A percentile compares a stretch with the other conserved stretches of the same genome.
phyloP scores from a whole-genome alignment of 129 eudicot genomes.

The Arctium minus region DNA sequence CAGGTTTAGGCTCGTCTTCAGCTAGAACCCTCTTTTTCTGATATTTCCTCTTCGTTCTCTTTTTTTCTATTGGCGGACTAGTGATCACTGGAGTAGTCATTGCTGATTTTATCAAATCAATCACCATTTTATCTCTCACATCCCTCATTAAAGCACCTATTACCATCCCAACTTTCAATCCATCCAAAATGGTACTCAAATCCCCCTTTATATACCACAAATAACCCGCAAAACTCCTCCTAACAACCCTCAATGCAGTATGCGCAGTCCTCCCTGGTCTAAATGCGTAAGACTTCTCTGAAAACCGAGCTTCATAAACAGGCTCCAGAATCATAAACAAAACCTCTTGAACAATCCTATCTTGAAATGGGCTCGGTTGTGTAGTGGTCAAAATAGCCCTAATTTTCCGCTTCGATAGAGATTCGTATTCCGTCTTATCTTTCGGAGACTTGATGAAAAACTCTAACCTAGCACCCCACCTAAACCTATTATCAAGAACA shows the following conservation, averaged over 20 bases:
- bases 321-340: slow-evolving; percentile 93
- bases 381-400: slow-evolving; percentile 68
- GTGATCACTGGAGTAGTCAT: slow-evolving; percentile 51
- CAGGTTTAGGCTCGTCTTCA: slow-evolving; percentile 95
- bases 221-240: slow-evolving; percentile 98
- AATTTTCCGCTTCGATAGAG: slow-evolving; percentile 65
- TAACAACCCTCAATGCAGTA: slow-evolving; percentile 77
- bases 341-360: slow-evolving; percentile 90
- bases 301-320: slow-evolving; percentile 79
- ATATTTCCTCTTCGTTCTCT: slow-evolving; percentile 55
- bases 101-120: slow-evolving; percentile 82
- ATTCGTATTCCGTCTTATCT: slow-evolving; percentile 63
- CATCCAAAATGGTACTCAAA: slow-evolving; percentile 70
- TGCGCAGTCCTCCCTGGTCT: slow-evolving; percentile 94
- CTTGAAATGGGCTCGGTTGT: slow-evolving; percentile 74
- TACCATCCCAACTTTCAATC: slow-evolving; percentile 65
- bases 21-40: slow-evolving; percentile 74
- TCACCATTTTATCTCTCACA: slow-evolving; percentile 80
- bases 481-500: slow-evolving; percentile 63
- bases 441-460: slow-evolving; percentile 66
- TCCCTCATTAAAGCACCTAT: slow-evolving; percentile 67
- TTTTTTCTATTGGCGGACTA: slow-evolving; percentile 42
- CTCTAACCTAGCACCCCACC: slow-evolving; percentile 74
- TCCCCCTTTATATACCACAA: slow-evolving; percentile 95
- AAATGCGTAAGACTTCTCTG: slow-evolving; percentile 78